Conservation (phyloP, 257 asterid genomes). For the Ehretia macrophylla region DNA sequence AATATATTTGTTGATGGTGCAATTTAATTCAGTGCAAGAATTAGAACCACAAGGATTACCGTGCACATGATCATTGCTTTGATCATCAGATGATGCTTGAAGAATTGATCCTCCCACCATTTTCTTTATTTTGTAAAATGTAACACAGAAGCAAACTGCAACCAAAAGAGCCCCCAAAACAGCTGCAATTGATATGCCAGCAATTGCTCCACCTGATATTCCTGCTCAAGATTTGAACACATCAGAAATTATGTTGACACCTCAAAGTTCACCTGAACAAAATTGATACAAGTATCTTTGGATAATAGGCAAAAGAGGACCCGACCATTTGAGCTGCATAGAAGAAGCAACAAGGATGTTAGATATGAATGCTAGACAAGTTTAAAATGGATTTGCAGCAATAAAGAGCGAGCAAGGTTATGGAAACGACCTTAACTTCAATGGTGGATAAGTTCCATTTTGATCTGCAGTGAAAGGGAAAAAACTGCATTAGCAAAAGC, state of each 20-base stretch:
- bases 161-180: conserved; percentile 33
- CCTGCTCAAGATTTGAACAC: conserved; percentile 41
- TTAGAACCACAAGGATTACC: conserved; percentile 29
- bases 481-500: conserved; percentile 20
- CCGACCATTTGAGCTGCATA: conserved; percentile 83
- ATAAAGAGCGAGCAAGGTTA: conserved; percentile 2
- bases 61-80: conserved; percentile 20
- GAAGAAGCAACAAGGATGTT: conserved; percentile 15
- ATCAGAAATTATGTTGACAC: conserved; percentile 6
- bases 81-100: conserved; percentile 17
- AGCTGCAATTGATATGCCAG: conserved; percentile 67
- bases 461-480: conserved; percentile 54
- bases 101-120: conserved; percentile 22
- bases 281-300: conserved; percentile 10
- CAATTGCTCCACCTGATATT: conserved; percentile 63
- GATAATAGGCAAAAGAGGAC: conserved; percentile 19
- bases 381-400: background rate
- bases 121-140: conserved; percentile 37
- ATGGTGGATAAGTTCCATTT: conserved; percentile 75
- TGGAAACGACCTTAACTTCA: conserved; percentile 49
- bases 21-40: background rate
- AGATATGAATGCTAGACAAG: conserved; percentile 14
- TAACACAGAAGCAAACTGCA: conserved; percentile 40
- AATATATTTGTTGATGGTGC: too few species aligned
- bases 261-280: conserved; percentile 13